Base-by-base conservation (phyloP, 306 rosid genomes). In the Oemleria cerasiformis region DNA sequence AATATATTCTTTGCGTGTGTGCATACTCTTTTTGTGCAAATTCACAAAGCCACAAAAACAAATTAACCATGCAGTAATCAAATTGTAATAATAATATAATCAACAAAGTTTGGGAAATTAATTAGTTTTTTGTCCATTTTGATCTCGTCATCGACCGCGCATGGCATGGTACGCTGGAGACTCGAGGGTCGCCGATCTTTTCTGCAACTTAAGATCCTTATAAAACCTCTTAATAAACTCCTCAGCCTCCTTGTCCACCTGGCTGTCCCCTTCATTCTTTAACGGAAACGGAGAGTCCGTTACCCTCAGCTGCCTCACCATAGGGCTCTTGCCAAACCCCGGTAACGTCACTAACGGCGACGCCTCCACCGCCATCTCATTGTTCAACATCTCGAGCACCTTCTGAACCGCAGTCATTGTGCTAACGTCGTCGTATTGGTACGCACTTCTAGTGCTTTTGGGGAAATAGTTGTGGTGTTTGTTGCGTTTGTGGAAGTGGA, bases 241-340 rank as follows among this genome's bases (percentile, higher is more conserved):
- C 65, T 91, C 97, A 1, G 95, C 97, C 16, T 86, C 89, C 68
- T 64, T 64, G 40, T 94, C 98, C 54, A 88, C 92, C 10, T 82
- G 86, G 65, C 78, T 65, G 54, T 87, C 88, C 4, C 87, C 92
- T 0, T 88, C 96, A 9, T 88, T 87, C 67, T 80, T 90, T 21
- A 88, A 9, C 43, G 98, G 95, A 62, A 92, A 92, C 39, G 98
- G 98, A 3, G 98, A 92, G 77, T 92, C 98, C 0, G 98, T 90
- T 30, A 92, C 73, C 48, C 97, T 79, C n/a, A 92, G 73, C 65
- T 89, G 85, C 79, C 78, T 86, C 34, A 85, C 92, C 43, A 81
- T 4, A 0, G 97, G 96, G 30, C 97, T 93, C 49, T 86, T 87
- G 16, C 89, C 97, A 40, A 90, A 92, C 65, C 90, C 97, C 2